These are phyloP conservation scores for Silene coronaria DNA, from an alignment of 179 eudicot species.

Conservation along the genomic window DNA sequence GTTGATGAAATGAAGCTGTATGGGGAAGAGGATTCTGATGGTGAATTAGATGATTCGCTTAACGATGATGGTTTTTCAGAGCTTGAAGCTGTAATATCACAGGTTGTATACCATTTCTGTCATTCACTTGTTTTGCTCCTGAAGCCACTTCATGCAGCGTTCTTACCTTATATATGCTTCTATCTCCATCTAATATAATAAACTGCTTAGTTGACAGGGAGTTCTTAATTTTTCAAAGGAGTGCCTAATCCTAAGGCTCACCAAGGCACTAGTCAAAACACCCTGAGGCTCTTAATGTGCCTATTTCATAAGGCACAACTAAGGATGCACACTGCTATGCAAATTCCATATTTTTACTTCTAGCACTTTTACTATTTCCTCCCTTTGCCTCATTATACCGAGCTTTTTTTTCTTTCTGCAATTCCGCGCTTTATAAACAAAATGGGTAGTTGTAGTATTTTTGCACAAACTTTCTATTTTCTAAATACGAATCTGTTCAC, in stretches of 20 bases:
- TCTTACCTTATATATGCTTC: background rate
- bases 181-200: background rate
- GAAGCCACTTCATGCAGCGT: background rate
- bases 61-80: conserved; percentile 64
- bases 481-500: no score
- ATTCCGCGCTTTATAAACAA: no score
- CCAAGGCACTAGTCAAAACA: background rate
- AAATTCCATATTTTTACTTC: background rate
- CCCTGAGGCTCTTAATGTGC: background rate
- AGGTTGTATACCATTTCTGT: conserved; percentile 45
- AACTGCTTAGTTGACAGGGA: background rate
- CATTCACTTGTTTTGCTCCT: background rate
- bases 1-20: conserved; percentile 79
- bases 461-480: no score
- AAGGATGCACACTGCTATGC: no score
- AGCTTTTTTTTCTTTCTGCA: no score
- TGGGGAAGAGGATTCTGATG: conserved; percentile 61
- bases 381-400: no score
- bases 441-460: no score
- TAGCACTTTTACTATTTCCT: background rate
- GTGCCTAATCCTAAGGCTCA: background rate
- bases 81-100: conserved; percentile 73
- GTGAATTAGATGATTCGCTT: conserved; percentile 46
- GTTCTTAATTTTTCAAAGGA: background rate
- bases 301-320: background rate